phyloP scores from a whole-genome alignment of 208 protist genomes.

The Acanthamoeba castellanii region DNA sequence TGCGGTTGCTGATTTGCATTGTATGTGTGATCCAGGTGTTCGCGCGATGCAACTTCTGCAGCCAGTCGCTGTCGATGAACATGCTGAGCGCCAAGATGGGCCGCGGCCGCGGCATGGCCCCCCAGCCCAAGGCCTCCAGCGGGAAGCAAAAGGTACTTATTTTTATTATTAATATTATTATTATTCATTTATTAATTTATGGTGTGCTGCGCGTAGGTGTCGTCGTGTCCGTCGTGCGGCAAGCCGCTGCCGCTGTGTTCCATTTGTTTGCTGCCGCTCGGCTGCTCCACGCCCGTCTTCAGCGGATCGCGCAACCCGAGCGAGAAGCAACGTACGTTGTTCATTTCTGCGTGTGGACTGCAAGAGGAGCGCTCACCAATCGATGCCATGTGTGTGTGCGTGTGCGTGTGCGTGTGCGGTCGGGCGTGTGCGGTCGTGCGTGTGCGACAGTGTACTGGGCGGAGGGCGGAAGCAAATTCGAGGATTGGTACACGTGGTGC shows the following conservation, averaged over 20 bases:
- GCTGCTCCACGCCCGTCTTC: slow-evolving; percentile 70
- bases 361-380: neutral
- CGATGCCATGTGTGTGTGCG: neutral
- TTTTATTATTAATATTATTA: neutral
- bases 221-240: slow-evolving; percentile 82
- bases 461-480: slow-evolving; percentile 76
- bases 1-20: no score
- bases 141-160: slow-evolving; percentile 50
- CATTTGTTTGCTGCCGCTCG: slow-evolving; percentile 85
- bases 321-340: slow-evolving; percentile 56
- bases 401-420: neutral
- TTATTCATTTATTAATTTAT: neutral
- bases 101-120: slow-evolving; percentile 30
- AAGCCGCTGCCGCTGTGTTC: slow-evolving; percentile 86
- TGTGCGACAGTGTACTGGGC: slow-evolving; percentile 71
- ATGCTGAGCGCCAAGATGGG: slow-evolving; percentile 27
- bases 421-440: neutral
- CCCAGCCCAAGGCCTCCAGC: slow-evolving; percentile 25
- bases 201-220: neutral
- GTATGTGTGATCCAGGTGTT: slow-evolving; percentile 59
- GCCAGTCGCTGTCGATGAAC: slow-evolving; percentile 11
- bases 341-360: no score
- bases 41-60: slow-evolving; percentile 80
- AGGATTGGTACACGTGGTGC: slow-evolving; percentile 90
- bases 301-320: slow-evolving; percentile 35